A percentile compares a stretch with the other conserved stretches of the same genome.
phyloP scores from a whole-genome alignment of 441 rosid species.

The Adansonia rubrostipa region DNA sequence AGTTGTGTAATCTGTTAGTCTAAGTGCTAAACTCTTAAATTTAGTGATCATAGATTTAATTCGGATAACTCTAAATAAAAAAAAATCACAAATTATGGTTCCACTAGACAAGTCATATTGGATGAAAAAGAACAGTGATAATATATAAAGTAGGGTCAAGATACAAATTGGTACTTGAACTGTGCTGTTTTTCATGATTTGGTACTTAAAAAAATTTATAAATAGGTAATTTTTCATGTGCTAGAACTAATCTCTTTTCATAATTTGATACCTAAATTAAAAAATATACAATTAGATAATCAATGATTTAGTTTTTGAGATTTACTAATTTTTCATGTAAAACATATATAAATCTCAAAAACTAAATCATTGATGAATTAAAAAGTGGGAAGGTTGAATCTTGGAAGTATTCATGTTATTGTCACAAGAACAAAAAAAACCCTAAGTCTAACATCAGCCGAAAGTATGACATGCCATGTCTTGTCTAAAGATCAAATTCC shows the following conservation, averaged over 20 bases:
- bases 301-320: too few relatives aligned
- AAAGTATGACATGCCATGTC: slow-evolving; percentile 19
- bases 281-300: too few relatives aligned
- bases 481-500: slow-evolving; percentile 11
- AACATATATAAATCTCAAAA: too few relatives aligned
- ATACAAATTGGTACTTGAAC: too few relatives aligned
- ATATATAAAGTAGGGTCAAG: too few relatives aligned
- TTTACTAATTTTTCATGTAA: too few relatives aligned
- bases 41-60: not conserved
- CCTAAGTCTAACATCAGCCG: not conserved
- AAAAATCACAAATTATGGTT: not conserved
- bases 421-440: not conserved
- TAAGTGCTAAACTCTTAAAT: too few relatives aligned
- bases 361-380: not conserved
- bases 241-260: not conserved
- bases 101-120: not conserved
- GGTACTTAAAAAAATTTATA: too few relatives aligned
- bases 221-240: too few relatives aligned
- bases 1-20: not conserved
- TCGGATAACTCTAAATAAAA: not conserved
- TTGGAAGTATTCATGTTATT: slow-evolving; percentile 1
- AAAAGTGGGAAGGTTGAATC: not conserved
- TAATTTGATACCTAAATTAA: too few relatives aligned
- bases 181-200: too few relatives aligned
- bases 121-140: not conserved